Evolutionary conservation across 2,329 filamentous ascomycete genomes (phyloP).

Genomic region (Atkinsonella texensis): DNA sequence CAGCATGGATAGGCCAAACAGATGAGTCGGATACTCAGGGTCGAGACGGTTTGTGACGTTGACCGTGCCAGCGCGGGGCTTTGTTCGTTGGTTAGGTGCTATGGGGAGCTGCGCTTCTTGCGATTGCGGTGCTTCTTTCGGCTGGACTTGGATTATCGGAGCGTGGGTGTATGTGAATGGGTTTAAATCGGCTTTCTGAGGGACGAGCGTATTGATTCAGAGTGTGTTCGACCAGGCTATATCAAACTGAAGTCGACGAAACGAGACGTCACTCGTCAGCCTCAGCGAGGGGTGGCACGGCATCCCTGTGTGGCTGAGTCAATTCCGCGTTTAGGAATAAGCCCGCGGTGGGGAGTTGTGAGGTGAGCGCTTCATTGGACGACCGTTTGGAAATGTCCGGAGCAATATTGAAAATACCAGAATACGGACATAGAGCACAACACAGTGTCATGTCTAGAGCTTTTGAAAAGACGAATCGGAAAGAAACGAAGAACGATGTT

Average conservation of each 20-base stretch:
- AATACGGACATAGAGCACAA: too few species aligned
- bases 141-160: neutral
- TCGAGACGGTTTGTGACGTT: neutral
- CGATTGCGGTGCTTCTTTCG: conserved; percentile 6
- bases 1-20: conserved; percentile 22
- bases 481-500: too few species aligned
- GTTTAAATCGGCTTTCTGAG: neutral
- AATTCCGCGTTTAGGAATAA: neutral
- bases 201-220: neutral
- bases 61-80: conserved; percentile 1
- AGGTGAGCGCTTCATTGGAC: too few species aligned
- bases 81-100: neutral
- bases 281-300: neutral
- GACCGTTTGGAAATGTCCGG: too few species aligned
- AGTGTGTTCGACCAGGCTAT: neutral
- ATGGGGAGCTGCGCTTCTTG: neutral
- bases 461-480: too few species aligned
- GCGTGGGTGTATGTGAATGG: neutral
- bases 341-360: too few species aligned
- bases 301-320: neutral
- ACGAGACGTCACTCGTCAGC: neutral
- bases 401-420: too few species aligned
- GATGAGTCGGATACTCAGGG: neutral
- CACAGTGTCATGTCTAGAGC: too few species aligned
- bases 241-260: neutral